These are phyloP conservation scores for Ustilago nuda DNA, from an alignment of 1,284 basidiomycete genomes.

Conservation along the genomic window DNA sequence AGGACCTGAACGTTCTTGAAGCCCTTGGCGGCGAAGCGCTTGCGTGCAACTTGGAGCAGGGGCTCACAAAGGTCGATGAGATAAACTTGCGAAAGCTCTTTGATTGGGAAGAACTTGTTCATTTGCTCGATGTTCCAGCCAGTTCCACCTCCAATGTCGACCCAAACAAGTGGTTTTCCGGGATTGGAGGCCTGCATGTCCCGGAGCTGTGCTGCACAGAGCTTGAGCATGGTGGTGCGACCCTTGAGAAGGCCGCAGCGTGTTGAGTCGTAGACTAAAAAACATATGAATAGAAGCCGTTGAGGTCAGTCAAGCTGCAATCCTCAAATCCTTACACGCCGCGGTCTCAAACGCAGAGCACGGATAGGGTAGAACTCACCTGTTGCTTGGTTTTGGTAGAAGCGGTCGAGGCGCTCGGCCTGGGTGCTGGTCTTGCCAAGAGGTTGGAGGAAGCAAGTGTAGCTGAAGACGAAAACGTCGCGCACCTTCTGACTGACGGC, in stretches of 20 bases:
- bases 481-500: conserved; percentile 51
- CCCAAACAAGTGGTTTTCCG: conserved; percentile 77
- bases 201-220: conserved; percentile 78
- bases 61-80: conserved; percentile 82
- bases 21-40: conserved; percentile 77
- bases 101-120: conserved; percentile 77
- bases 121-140: conserved; percentile 86
- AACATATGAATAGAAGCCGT: not conserved
- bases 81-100: conserved; percentile 74
- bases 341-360: not conserved
- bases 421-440: conserved; percentile 66
- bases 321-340: not conserved
- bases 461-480: conserved; percentile 60
- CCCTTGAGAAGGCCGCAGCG: conserved; percentile 66
- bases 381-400: conserved; percentile 66
- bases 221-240: conserved; percentile 69
- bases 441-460: conserved; percentile 68
- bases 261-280: conserved; percentile 66
- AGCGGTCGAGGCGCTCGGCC: conserved; percentile 66
- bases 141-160: conserved; percentile 85
- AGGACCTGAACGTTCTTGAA: conserved; percentile 82
- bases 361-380: conserved; percentile 39
- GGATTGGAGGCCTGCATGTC: conserved; percentile 71
- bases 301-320: not conserved
- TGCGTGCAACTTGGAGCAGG: conserved; percentile 78